Conservation (phyloP, 371 early-diverging fungal species). For the Syncephalis plumigaleata region DNA sequence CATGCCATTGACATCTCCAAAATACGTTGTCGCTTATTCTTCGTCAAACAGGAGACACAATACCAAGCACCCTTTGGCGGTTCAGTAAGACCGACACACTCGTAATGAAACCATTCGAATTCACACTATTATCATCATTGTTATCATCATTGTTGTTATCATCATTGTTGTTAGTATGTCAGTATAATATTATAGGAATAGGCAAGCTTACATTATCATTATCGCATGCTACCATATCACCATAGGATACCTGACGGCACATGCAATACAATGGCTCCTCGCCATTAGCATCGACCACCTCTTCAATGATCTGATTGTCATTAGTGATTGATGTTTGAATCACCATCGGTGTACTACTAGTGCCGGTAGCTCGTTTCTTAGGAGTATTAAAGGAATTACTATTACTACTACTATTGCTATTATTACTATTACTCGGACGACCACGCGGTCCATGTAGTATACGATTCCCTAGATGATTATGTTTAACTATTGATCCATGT, state of each 20-base stretch:
- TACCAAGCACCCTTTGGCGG: slow-evolving; percentile 87
- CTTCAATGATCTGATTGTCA: neutral
- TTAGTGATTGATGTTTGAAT: neutral
- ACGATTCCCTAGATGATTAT: too few relatives aligned
- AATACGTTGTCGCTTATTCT: too few relatives aligned
- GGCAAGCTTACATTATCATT: slow-evolving; percentile 27
- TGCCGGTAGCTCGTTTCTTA: neutral
- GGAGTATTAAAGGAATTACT: neutral
- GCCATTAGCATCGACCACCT: slow-evolving; percentile 26
- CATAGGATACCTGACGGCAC: slow-evolving; percentile 55
- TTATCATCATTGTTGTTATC: too few relatives aligned
- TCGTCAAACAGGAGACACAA: slow-evolving; percentile 22
- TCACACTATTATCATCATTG: too few relatives aligned
- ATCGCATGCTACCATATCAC: slow-evolving; percentile 95
- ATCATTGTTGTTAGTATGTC: neutral
- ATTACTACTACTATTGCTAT: too few relatives aligned
- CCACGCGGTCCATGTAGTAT: neutral
- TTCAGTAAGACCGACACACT: slow-evolving; percentile 70
- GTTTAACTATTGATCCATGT: too few relatives aligned
- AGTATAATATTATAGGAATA: neutral
- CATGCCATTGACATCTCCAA: too few relatives aligned
- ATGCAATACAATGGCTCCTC: slow-evolving; percentile 90
- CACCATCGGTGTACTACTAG: neutral
- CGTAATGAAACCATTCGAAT: slow-evolving; percentile 91
- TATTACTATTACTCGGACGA: neutral